These are phyloP conservation scores for Trypanosoma brucei DNA, from an alignment of 208 protist species.

Conservation along the genomic window DNA sequence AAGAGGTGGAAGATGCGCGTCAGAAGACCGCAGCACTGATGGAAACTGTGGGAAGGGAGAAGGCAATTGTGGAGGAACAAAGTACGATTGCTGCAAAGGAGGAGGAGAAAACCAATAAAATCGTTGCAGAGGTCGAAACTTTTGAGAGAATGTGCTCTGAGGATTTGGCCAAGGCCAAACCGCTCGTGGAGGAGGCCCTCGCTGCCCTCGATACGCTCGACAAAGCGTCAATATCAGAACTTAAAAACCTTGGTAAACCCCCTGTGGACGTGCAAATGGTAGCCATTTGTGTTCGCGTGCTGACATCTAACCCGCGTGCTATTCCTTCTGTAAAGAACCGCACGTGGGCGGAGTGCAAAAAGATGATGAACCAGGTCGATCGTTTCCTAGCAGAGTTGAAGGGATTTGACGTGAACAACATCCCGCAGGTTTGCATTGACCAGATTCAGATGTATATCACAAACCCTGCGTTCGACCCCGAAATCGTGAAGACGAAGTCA, in stretches of 20 bases:
- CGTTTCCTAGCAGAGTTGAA: constrained; percentile 93
- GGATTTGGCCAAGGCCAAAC: constrained; percentile 91
- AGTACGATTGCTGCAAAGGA: constrained; percentile 93
- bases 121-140: constrained; percentile 89
- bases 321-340: constrained; percentile 89
- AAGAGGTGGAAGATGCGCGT: constrained; percentile 94
- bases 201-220: constrained; percentile 97
- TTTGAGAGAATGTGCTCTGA: constrained; percentile 86
- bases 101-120: constrained; percentile 94
- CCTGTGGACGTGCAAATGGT: constrained; percentile 94
- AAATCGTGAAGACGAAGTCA: constrained; percentile 92
- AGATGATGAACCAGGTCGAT: constrained; percentile 95
- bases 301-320: constrained; percentile 90
- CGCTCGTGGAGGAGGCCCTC: constrained; percentile 92
- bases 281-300: constrained; percentile 92
- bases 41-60: constrained; percentile 93
- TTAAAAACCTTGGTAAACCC: constrained; percentile 96
- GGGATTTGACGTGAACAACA: constrained; percentile 94
- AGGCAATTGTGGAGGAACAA: constrained; percentile 94
- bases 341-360: constrained; percentile 96
- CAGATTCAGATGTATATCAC: constrained; percentile 91
- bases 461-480: constrained; percentile 90
- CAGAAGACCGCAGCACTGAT: constrained; percentile 93
- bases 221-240: constrained; percentile 95
- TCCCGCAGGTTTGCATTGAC: constrained; percentile 93